Evolutionary conservation across 208 protist genomes (phyloP).

Genomic region (Phytomonas serpens): DNA sequence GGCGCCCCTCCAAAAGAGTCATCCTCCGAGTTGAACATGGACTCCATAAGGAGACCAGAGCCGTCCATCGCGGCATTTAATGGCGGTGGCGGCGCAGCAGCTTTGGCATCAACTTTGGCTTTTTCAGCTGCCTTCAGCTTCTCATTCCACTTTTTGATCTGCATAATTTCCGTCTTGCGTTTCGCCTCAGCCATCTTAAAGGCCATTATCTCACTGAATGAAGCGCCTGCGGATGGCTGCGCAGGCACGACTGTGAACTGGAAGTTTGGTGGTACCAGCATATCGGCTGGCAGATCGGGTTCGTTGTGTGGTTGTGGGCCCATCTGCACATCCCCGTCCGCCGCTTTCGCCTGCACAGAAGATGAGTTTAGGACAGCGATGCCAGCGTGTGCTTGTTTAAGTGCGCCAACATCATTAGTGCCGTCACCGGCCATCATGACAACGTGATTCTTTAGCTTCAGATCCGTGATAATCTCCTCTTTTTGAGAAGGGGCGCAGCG

Average conservation of each 20-base stretch:
- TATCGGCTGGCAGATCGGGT: slow-evolving; percentile 65
- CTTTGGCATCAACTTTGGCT: slow-evolving; percentile 40
- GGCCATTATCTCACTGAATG: slow-evolving; percentile 69
- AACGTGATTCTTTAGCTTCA: slow-evolving; percentile 82
- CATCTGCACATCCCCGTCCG: slow-evolving; percentile 22
- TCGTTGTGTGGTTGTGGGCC: slow-evolving; percentile 83
- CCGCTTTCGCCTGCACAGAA: slow-evolving; percentile 26
- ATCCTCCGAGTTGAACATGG: slow-evolving; percentile 82
- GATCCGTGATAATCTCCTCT: slow-evolving; percentile 77
- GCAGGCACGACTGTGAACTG: slow-evolving; percentile 74
- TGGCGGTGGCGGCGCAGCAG: slow-evolving; percentile 25
- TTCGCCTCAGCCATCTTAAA: slow-evolving; percentile 78
- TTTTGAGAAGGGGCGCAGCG: slow-evolving; percentile 88
- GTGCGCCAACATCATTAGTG: slow-evolving; percentile 98
- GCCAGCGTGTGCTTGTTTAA: slow-evolving; percentile 98
- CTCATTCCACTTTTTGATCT: slow-evolving; percentile 74
- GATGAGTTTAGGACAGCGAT: slow-evolving; percentile 92
- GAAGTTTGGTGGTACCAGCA: slow-evolving; percentile 76
- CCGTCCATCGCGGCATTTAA: slow-evolving; percentile 9
- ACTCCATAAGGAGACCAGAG: slow-evolving; percentile 87
- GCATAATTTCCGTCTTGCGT: slow-evolving; percentile 75
- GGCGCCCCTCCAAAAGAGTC: slow-evolving; percentile 53
- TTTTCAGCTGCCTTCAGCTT: slow-evolving; percentile 55
- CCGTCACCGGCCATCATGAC: slow-evolving; percentile 92
- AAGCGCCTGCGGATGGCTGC: slow-evolving; percentile 37